Conservation (phyloP, 805 yeast genomes). For the Schizosaccharomyces cryophilus region DNA sequence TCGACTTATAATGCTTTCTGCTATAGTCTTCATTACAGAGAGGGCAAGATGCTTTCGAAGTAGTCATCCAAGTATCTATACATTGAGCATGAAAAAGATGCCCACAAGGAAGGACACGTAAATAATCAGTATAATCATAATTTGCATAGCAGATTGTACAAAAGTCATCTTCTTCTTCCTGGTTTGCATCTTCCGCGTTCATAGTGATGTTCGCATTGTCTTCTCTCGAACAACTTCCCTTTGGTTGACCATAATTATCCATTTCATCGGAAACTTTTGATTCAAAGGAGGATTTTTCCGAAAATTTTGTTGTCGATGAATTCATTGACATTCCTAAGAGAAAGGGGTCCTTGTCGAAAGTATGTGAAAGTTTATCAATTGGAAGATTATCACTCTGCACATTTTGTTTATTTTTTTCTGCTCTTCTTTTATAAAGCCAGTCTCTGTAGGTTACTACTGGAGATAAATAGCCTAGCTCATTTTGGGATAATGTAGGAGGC, state of each 20-base stretch:
- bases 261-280: neutral
- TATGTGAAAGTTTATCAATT: neutral
- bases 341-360: neutral
- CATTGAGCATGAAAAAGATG: conserved; percentile 1
- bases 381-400: neutral
- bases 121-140: neutral
- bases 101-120: conserved; percentile 1
- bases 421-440: neutral
- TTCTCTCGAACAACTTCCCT: neutral
- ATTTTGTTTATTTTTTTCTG: neutral
- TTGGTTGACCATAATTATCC: neutral
- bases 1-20: no score
- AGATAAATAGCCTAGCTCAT: neutral
- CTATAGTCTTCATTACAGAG: conserved; percentile 1
- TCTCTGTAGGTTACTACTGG: neutral
- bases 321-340: neutral
- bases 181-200: no score
- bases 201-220: neutral
- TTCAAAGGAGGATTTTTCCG: neutral
- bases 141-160: neutral
- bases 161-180: neutral
- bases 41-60: neutral
- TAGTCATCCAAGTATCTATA: conserved; percentile 1
- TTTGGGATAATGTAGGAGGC: neutral
- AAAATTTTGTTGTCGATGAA: neutral